Evolutionary conservation across 768 basidiomycete genomes (phyloP).

Genomic region (Rhodotorula babjevae): DNA sequence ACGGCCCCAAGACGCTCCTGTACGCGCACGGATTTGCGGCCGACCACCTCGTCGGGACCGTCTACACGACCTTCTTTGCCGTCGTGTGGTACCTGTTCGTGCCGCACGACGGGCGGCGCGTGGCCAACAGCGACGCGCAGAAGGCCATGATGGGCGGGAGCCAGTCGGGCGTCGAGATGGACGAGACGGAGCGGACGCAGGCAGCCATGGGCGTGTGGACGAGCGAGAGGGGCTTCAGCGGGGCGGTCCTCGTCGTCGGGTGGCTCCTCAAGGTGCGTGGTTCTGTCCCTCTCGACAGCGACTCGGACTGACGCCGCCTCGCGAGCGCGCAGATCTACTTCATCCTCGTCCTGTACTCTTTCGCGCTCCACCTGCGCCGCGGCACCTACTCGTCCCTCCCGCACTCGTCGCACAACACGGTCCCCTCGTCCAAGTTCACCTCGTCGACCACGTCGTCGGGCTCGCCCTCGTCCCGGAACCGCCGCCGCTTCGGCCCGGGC

Average conservation of each 20-base stretch:
- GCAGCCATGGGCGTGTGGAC: conserved; percentile 84
- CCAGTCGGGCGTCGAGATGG: conserved; percentile 51
- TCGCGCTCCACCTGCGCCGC: conserved; percentile 82
- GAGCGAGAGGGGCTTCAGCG: conserved; percentile 77
- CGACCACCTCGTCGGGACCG: conserved; percentile 82
- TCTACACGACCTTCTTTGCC: conserved; percentile 89
- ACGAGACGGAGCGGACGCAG: conserved; percentile 61
- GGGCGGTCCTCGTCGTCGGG: conserved; percentile 67
- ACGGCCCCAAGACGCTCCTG: conserved; percentile 73
- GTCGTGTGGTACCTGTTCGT: conserved; percentile 85
- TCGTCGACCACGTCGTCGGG: conserved; percentile 49
- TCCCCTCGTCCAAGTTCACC: conserved; percentile 55
- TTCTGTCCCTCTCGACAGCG: background rate
- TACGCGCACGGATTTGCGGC: conserved; percentile 88
- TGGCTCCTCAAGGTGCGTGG: conserved; percentile 78
- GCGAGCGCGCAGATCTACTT: conserved; percentile 69
- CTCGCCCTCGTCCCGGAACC: conserved; percentile 83
- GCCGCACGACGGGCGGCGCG: conserved; percentile 80
- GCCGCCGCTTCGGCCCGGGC: conserved; percentile 55
- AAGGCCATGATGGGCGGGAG: conserved; percentile 66
- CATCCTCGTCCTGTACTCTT: conserved; percentile 82
- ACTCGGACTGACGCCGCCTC: background rate
- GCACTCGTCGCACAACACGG: conserved; percentile 49
- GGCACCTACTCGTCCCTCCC: conserved; percentile 83
- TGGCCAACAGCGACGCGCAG: conserved; percentile 81